Evolutionary conservation across 2,329 filamentous ascomycete species (phyloP), one percentile per base, ranked within the genome.

Genomic region (Calonectria henricotiae): DNA sequence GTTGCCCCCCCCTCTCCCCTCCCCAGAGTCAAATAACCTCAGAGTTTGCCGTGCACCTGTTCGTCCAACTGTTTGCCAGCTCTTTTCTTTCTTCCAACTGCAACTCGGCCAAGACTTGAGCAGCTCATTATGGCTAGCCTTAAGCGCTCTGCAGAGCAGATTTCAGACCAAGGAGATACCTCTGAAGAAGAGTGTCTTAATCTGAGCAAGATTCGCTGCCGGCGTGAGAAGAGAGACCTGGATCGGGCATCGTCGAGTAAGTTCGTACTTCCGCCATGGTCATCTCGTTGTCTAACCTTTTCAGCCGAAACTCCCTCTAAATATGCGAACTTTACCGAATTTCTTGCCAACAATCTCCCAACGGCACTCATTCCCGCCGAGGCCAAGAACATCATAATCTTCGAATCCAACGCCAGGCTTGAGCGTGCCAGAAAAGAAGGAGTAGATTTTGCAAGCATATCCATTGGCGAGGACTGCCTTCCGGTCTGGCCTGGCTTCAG

Each of bases 381-480:
- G 17, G 64, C 80, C 55, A 72, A 71, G 8, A 65, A 71, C 4
- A 71, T 75, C 20, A 13, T 81, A 9, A 67, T 73, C n/a, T 69
- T 60, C 12, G 65, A 71, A 4, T 75, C 76, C 0, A 80, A 78
- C 23, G n/a, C 27, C 0, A 76, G 75, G 15, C 71, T 82, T 0
- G 64, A 74, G 1, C 39, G 70, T 20, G 81, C 81, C 1, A 69
- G 64, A 11, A 15, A 20, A 1, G 64, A 69, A 0, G 74, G 74
- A 4, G 25, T 74, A 1, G 2, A 11, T 1, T 60, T 81, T 0
- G 32, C 46, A 1, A 71, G 77, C 0, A 65, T 82, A 5, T 62
- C 39, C 30, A 74, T 82, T 3, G 79, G 74, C 2, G 62, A 74
- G 0, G 77, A 82, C 30, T 81, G 81, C 6, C 71, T 82, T 2